Evolutionary conservation across 176 grass and related monocot species (phyloP), one percentile per base, ranked within the genome.

Genomic region (Olyra latifolia): DNA sequence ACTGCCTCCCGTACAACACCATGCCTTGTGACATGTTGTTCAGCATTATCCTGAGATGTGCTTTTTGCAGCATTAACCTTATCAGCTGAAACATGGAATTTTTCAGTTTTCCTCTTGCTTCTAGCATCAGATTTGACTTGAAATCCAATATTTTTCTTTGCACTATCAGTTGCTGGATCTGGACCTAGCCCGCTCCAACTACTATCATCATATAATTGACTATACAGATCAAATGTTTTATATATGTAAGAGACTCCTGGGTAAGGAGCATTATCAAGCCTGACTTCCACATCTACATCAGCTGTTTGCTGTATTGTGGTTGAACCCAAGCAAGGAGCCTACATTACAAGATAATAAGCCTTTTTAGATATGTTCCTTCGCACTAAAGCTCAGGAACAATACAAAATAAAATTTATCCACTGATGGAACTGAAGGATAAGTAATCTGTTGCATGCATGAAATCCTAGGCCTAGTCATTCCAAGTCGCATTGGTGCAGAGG

Each of bases 161-260:
- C 62, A 81, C 27, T 88, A 48, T 87, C 71, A 65, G 69, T 84
- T 57, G 80, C 44, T 14, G 60, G 43, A 72, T 90, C 87, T n/a
- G 86, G 39, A 85, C 72, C 69, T 71, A 89, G 91, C 38, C 42
- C 41, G 29, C 70, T 78, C 90, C 92, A 98, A 77, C 53, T 81
- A 81, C 66, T 83, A 63, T 91, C 85, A 66, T 83, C 90, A 77
- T 88, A 94, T 45, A 98, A 89, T 59, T 98, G 92, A 85, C 80
- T 81, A 80, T 85, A 98, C 38, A 98, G 74, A 77, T 98, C 95
- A 4, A 98, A 82, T 22, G 85, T 89, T 44, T 91, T 89, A 81
- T 76, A 83, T 22, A 91, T 77, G 61, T 80, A 94, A 83, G 72
- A 73, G 8, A 80, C 25, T 75, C 83, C 86, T 82, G 67, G 78